Conservation (phyloP, 768 basidiomycete species). For the Lactarius trivialis region DNA sequence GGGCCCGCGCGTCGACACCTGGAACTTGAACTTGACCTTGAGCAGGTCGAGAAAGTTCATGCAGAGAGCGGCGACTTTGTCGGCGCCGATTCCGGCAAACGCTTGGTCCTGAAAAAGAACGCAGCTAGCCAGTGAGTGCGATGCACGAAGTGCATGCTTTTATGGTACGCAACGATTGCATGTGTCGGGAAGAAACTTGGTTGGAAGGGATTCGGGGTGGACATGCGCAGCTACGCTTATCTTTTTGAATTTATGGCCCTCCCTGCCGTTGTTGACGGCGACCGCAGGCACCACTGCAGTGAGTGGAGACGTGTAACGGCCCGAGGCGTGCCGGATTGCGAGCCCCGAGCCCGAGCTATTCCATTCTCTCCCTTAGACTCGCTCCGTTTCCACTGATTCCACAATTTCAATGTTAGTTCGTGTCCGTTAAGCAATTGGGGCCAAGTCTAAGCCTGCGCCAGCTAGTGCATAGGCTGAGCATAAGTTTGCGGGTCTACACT, state of each 20-base stretch:
- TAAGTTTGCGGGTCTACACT: no score
- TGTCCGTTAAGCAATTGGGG: no score
- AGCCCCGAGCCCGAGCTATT: no score
- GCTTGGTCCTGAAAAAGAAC: background rate
- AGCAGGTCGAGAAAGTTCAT: background rate
- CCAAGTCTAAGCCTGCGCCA: no score
- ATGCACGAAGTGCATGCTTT: no score
- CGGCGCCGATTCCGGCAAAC: background rate
- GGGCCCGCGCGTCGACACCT: background rate
- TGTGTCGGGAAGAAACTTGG: conserved; percentile 26
- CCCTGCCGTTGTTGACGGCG: background rate
- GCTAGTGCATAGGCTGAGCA: no score
- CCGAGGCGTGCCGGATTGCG: no score
- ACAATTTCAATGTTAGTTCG: no score
- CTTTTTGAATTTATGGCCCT: background rate
- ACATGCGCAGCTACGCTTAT: conserved; percentile 7
- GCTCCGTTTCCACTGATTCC: no score
- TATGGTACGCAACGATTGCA: conserved; percentile 28
- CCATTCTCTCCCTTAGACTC: no score
- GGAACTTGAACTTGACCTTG: background rate
- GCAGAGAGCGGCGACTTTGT: background rate
- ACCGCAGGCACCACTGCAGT: background rate
- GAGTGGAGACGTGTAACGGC: no score
- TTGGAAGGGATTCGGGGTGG: conserved; percentile 8
- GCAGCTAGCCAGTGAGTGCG: no score